These are phyloP conservation scores for Globisporangium orthogonon DNA, from an alignment of 352 stramenopile species.

Conservation along the genomic window DNA sequence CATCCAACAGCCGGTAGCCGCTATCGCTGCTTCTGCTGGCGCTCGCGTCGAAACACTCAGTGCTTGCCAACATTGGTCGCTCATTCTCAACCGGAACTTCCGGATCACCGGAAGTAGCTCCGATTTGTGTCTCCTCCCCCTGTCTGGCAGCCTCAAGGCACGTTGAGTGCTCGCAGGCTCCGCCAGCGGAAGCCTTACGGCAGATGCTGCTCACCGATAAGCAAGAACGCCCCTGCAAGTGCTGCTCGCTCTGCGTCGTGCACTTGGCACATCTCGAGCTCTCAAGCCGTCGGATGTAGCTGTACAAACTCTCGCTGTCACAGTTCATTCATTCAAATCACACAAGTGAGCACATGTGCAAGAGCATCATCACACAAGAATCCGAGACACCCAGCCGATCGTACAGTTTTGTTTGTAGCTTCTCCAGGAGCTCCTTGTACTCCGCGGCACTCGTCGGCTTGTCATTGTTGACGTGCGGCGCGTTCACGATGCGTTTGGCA, in stretches of 20 bases:
- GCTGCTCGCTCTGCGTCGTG: background rate
- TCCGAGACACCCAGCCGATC: background rate
- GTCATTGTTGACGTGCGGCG: slow-evolving; percentile 69
- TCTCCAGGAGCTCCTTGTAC: slow-evolving; percentile 29
- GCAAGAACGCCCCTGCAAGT: background rate
- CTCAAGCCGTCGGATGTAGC: slow-evolving; percentile 52
- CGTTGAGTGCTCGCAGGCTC: no score
- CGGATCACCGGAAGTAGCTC: background rate
- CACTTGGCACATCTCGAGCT: slow-evolving; percentile 9
- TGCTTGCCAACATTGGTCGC: no score
- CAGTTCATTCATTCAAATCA: background rate
- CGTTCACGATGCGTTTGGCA: slow-evolving; percentile 79
- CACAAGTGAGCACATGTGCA: background rate
- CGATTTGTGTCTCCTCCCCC: background rate
- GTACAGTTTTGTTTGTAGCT: slow-evolving; percentile 50
- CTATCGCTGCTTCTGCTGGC: background rate
- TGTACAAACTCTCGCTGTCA: slow-evolving; percentile 32
- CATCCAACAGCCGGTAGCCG: slow-evolving; percentile 7
- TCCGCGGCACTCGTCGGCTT: slow-evolving; percentile 9
- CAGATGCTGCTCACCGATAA: no score
- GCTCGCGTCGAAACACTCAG: background rate
- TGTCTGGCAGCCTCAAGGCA: background rate
- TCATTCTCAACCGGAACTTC: background rate
- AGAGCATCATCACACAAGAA: background rate
- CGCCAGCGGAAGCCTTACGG: no score